Percentiles rank a stretch among this genome's conserved stretches.
Evolutionary conservation across 805 yeast genomes (phyloP).

Genomic region (Starmerella davenportii): DNA sequence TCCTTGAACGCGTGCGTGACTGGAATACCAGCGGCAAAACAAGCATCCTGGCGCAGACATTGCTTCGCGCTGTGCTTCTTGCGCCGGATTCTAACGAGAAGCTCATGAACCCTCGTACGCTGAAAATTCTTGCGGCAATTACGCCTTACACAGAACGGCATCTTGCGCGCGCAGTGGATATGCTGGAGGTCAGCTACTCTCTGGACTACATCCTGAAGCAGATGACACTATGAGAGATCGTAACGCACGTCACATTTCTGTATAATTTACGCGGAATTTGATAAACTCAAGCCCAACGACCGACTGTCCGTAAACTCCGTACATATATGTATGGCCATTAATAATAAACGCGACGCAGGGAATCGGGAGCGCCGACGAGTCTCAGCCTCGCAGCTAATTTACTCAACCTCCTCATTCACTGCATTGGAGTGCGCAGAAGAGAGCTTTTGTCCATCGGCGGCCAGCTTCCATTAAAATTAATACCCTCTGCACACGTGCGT

Average conservation of each 20-base stretch:
- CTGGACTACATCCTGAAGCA: constrained; percentile 70
- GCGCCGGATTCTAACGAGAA: constrained; percentile 34
- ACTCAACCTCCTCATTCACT: too few relatives aligned
- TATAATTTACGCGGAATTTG: not conserved
- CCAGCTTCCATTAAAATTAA: too few relatives aligned
- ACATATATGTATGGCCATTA: too few relatives aligned
- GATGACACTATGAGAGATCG: constrained; percentile 26
- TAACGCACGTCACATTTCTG: too few relatives aligned
- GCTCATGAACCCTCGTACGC: constrained; percentile 46
- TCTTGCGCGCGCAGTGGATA: constrained; percentile 50
- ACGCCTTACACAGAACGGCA: constrained; percentile 84
- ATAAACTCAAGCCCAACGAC: too few relatives aligned
- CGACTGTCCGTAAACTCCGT: too few relatives aligned
- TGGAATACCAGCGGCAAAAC: constrained; percentile 87
- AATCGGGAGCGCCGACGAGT: too few relatives aligned
- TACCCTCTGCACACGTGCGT: too few relatives aligned
- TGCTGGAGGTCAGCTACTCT: constrained; percentile 70
- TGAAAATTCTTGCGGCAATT: constrained; percentile 52
- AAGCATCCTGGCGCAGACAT: constrained; percentile 61
- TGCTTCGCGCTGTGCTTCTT: constrained; percentile 46
- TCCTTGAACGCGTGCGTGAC: constrained; percentile 67
- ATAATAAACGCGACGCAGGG: too few relatives aligned
- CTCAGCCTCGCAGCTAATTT: too few relatives aligned
- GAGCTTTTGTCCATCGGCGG: too few relatives aligned
- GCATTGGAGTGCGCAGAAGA: too few relatives aligned